phyloP scores from a whole-genome alignment of 2,329 filamentous ascomycete genomes.

The Calonectria pteridis region DNA sequence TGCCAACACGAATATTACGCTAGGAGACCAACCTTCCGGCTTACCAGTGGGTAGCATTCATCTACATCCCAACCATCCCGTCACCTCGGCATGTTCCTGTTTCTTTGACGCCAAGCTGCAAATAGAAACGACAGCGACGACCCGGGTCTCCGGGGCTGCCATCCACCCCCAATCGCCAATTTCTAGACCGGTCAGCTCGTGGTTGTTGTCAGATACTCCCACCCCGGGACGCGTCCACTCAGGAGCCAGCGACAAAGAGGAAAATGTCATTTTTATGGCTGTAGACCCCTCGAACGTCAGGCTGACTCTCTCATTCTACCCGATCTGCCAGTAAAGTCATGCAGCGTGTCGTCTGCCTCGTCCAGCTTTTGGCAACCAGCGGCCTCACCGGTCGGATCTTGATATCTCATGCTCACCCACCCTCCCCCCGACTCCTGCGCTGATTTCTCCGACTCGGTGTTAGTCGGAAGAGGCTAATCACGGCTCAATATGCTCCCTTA shows the following conservation, averaged over 20 bases:
- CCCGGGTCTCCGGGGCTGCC: constrained; percentile 32
- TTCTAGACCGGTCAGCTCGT: constrained; percentile 36
- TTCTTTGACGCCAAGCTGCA: constrained; percentile 28
- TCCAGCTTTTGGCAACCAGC: not conserved
- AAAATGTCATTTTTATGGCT: not conserved
- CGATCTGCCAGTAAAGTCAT: constrained; percentile 24
- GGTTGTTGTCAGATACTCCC: constrained; percentile 6
- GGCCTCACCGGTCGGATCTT: constrained; percentile 15
- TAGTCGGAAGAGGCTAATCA: constrained; percentile 10
- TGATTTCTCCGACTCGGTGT: not conserved
- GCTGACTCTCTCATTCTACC: constrained; percentile 32
- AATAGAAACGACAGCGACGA: constrained; percentile 26
- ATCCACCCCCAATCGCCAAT: constrained; percentile 25
- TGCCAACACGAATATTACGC: constrained; percentile 2
- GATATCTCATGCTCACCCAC: constrained; percentile 3
- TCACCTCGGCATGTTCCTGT: not conserved
- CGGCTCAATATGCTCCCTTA: constrained; percentile 1
- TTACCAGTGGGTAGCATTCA: not conserved
- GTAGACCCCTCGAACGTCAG: not conserved
- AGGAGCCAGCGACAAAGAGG: not conserved
- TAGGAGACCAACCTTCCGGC: constrained; percentile 24
- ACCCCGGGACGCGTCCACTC: not conserved
- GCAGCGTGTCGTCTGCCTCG: constrained; percentile 19
- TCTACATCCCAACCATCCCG: not conserved
- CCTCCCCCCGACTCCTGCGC: not conserved